These are phyloP conservation scores for Fusarium sp. DNA, from an alignment of 2,329 filamentous ascomycete genomes.

Conservation along the genomic window DNA sequence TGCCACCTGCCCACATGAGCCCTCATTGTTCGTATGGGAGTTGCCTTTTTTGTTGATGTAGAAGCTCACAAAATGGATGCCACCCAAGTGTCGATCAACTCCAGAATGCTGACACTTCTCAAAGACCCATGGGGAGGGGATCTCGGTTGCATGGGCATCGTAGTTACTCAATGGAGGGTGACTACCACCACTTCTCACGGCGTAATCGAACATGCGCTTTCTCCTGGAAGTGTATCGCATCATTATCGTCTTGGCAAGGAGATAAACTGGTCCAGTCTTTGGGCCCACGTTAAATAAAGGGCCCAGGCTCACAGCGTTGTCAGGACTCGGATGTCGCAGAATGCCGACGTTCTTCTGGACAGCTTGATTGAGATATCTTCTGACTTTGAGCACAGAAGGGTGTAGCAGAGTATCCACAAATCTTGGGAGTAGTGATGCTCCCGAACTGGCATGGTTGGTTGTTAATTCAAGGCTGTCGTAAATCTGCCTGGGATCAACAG, in stretches of 20 bases:
- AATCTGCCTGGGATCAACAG: constrained; percentile 26
- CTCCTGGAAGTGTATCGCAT: background rate
- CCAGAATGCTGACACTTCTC: constrained; percentile 11
- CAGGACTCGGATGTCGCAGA: constrained; percentile 33
- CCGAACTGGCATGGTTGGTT: background rate
- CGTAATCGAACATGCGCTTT: background rate
- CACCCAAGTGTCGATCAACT: constrained; percentile 29
- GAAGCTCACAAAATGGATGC: constrained; percentile 36
- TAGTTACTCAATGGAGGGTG: constrained; percentile 34
- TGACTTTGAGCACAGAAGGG: background rate
- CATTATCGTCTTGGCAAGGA: constrained; percentile 8
- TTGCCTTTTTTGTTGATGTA: background rate
- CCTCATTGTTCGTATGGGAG: background rate
- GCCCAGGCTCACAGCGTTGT: constrained; percentile 12
- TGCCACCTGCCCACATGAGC: background rate
- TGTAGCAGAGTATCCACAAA: background rate
- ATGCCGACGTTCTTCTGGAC: constrained; percentile 23
- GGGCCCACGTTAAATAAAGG: background rate
- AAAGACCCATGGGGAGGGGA: constrained; percentile 37
- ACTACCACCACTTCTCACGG: constrained; percentile 12
- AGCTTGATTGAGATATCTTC: constrained; percentile 6
- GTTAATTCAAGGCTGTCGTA: background rate
- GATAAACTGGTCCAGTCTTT: constrained; percentile 34
- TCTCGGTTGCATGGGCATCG: constrained; percentile 14
- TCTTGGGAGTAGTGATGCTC: too few relatives aligned